These are phyloP conservation scores for Chlamydomonas incerta DNA, from an alignment of 139 green algal species.

Conservation along the genomic window DNA sequence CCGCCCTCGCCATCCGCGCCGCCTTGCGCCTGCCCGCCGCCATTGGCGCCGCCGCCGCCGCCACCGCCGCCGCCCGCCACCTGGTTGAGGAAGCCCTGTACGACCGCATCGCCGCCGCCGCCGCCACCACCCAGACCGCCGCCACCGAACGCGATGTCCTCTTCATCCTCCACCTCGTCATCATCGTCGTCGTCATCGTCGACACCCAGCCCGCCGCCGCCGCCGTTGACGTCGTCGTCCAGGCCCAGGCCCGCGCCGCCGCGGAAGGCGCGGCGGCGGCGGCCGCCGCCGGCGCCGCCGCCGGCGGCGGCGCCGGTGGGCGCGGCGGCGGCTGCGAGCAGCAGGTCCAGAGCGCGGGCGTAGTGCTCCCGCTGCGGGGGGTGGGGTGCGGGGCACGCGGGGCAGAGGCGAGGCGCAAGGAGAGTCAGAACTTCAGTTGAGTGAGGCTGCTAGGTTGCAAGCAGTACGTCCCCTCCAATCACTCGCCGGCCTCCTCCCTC, in stretches of 20 bases:
- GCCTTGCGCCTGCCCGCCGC: not conserved
- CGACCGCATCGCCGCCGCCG: not conserved
- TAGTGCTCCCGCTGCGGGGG: not conserved
- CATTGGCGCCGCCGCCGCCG: not conserved
- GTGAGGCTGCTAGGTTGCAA: too few relatives aligned
- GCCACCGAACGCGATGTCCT: too few relatives aligned
- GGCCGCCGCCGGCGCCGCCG: not conserved
- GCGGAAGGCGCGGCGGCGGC: not conserved
- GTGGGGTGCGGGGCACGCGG: too few relatives aligned
- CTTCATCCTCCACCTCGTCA: too few relatives aligned
- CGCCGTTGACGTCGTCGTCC: not conserved
- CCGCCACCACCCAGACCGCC: too few relatives aligned
- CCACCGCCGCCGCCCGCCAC: not conserved
- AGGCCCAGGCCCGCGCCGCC: not conserved
- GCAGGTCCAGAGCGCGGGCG: not conserved
- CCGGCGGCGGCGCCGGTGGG: too few relatives aligned
- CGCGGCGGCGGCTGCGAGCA: not conserved
- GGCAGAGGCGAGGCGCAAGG: too few relatives aligned
- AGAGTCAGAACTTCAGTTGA: too few relatives aligned
- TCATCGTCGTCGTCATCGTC: too few relatives aligned
- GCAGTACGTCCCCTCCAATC: too few relatives aligned
- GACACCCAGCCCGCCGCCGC: not conserved
- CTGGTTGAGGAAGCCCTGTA: not conserved
- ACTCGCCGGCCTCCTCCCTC: too few relatives aligned
- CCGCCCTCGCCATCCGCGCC: not conserved